These are phyloP conservation scores for Hypoxylon rubiginosum DNA, from an alignment of 2,329 filamentous ascomycete species.

Conservation along the genomic window DNA sequence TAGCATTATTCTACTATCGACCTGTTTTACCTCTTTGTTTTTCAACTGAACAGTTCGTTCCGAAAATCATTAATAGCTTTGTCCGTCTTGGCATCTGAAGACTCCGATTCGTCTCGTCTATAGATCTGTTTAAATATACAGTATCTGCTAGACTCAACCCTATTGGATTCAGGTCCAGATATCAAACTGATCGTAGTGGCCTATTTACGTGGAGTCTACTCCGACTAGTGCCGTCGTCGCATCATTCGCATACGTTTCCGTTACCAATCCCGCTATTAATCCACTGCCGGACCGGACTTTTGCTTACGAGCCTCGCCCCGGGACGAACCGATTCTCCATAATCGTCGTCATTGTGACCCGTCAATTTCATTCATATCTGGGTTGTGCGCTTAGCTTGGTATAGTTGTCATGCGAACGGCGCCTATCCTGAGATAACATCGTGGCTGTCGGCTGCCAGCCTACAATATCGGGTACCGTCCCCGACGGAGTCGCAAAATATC, in stretches of 20 bases:
- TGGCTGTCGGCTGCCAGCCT: slow-evolving; percentile 30
- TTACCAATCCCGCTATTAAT: slow-evolving; percentile 8
- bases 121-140: slow-evolving; percentile 1
- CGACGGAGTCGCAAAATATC: slow-evolving; percentile 15
- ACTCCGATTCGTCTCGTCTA: slow-evolving; percentile 8
- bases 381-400: slow-evolving; percentile 4
- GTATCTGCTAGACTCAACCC: slow-evolving; percentile 1
- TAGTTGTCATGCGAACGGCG: slow-evolving; percentile 35
- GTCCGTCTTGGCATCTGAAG: slow-evolving; percentile 18
- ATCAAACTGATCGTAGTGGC: slow-evolving; percentile 3
- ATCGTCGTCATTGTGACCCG: slow-evolving; percentile 1
- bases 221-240: slow-evolving; percentile 6
- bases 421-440: slow-evolving; percentile 30
- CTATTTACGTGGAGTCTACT: slow-evolving; percentile 6
- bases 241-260: slow-evolving; percentile 9
- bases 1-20: slow-evolving; percentile 5
- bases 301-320: slow-evolving; percentile 16
- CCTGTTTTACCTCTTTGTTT: slow-evolving; percentile 6
- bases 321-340: slow-evolving; percentile 9
- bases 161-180: slow-evolving; percentile 5
- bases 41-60: not conserved
- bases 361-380: slow-evolving; percentile 3
- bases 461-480: slow-evolving; percentile 29
- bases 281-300: not conserved
- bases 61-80: slow-evolving; percentile 7